These are phyloP conservation scores for Dendrobium catenatum DNA, from an alignment of 106 monocot genomes.

Conservation along the genomic window DNA sequence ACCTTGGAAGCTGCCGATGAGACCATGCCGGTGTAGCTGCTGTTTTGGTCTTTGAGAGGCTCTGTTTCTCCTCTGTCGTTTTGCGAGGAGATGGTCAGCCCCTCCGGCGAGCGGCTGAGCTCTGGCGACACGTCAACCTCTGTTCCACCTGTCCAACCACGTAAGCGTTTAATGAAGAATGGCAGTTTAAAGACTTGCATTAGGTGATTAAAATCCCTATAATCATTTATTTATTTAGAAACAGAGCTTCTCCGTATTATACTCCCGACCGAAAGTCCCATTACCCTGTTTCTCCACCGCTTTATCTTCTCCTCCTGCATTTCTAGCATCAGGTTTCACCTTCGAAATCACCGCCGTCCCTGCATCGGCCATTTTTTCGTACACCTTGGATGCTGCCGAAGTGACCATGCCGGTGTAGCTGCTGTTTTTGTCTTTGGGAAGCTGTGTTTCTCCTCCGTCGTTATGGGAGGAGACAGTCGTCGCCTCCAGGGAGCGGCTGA, in stretches of 20 bases:
- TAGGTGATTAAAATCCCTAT: too few species aligned
- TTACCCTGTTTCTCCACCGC: conserved; percentile 1
- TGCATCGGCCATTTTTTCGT: conserved; percentile 12
- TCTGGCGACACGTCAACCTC: conserved; percentile 15
- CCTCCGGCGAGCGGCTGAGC: conserved; percentile 24
- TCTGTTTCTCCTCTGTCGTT: not conserved
- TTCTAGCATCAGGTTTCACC: not conserved
- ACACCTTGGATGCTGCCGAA: not conserved
- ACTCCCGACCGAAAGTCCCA: conserved; percentile 27
- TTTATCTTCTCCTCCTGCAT: not conserved
- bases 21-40: not conserved
- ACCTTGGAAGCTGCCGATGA: not conserved
- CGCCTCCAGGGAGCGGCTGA: too few species aligned
- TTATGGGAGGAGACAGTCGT: conserved; percentile 1
- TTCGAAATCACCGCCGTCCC: conserved; percentile 15
- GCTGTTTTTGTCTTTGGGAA: not conserved
- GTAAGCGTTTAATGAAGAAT: not conserved
- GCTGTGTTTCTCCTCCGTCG: not conserved
- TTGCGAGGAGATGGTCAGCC: conserved; percentile 26
- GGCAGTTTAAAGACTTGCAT: too few species aligned
- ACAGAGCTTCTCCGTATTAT: conserved; percentile 25
- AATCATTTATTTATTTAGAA: too few species aligned
- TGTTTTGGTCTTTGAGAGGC: not conserved
- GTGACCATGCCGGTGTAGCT: not conserved
- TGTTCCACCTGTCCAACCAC: conserved; percentile 20